phyloP scores from a whole-genome alignment of 2,329 filamentous ascomycete genomes.

The Exophiala oligosperma region DNA sequence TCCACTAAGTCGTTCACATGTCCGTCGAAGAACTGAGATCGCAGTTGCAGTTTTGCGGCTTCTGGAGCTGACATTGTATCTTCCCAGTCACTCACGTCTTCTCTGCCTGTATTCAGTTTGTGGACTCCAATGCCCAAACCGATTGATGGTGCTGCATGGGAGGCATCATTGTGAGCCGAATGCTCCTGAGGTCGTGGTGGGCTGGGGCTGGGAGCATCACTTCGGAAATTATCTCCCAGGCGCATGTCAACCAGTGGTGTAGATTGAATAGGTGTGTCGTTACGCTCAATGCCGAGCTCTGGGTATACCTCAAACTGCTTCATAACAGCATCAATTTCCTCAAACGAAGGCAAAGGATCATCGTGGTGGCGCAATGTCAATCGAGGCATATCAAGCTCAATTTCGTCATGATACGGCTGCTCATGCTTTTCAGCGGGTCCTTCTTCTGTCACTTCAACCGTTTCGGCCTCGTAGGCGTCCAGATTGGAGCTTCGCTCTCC shows the following conservation, averaged over 20 bases:
- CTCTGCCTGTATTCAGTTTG: conserved; percentile 59
- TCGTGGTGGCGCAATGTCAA: conserved; percentile 8
- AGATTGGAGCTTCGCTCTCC: neutral
- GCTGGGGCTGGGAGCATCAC: conserved; percentile 73
- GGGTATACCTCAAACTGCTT: conserved; percentile 76
- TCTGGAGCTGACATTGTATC: conserved; percentile 78
- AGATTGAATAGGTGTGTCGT: conserved; percentile 40
- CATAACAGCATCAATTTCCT: conserved; percentile 94
- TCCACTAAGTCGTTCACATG: conserved; percentile 87
- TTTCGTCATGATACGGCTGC: neutral
- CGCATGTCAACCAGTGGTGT: conserved; percentile 49
- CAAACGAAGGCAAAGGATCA: conserved; percentile 24
- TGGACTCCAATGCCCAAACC: conserved; percentile 62
- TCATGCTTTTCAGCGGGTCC: neutral
- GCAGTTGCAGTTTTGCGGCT: conserved; percentile 76
- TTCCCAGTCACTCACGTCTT: conserved; percentile 78
- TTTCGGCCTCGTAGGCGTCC: neutral
- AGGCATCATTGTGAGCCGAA: conserved; percentile 29
- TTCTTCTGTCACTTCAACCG: neutral
- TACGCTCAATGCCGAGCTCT: conserved; percentile 70
- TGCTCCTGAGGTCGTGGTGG: conserved; percentile 54
- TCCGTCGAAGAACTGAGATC: conserved; percentile 85
- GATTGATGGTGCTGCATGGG: conserved; percentile 63
- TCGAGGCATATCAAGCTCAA: conserved; percentile 9
- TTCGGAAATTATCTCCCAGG: conserved; percentile 56